Evolutionary conservation across 768 basidiomycete species (phyloP).

Genomic region (Mycena leptocephala): DNA sequence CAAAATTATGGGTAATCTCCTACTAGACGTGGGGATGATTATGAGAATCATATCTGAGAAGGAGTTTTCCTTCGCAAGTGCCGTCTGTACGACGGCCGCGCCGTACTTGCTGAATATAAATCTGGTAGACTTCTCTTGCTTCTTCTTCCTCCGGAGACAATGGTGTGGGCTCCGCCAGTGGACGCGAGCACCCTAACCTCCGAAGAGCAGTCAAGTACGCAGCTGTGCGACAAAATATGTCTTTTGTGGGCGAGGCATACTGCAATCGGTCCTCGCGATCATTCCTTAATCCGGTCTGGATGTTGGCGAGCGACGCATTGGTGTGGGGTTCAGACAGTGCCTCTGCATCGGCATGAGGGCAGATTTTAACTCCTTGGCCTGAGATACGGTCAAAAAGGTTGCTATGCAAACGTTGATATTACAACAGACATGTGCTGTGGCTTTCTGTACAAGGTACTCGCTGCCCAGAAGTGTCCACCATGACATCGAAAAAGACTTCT

Average conservation of each 20-base stretch:
- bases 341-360: not conserved
- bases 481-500: not conserved
- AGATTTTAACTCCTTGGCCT: conserved; percentile 17
- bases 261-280: not conserved
- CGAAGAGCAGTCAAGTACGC: not conserved
- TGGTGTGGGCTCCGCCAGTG: not conserved
- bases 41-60: not conserved
- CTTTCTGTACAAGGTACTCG: not conserved
- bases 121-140: not conserved
- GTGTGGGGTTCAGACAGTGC: not conserved
- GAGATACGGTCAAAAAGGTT: too few relatives aligned
- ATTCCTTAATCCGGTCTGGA: not conserved
- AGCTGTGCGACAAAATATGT: conserved; percentile 1
- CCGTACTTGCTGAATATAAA: not conserved
- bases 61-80: not conserved
- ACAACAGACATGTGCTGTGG: conserved; percentile 15
- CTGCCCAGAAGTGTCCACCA: not conserved
- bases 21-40: not conserved
- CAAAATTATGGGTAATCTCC: too few relatives aligned
- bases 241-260: not conserved
- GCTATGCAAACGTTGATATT: not conserved
- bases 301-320: not conserved
- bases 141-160: not conserved
- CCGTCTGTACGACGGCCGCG: not conserved
- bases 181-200: not conserved